Base-by-base conservation (phyloP, 75 land plant genomes). In the Pinus albicaulis region DNA sequence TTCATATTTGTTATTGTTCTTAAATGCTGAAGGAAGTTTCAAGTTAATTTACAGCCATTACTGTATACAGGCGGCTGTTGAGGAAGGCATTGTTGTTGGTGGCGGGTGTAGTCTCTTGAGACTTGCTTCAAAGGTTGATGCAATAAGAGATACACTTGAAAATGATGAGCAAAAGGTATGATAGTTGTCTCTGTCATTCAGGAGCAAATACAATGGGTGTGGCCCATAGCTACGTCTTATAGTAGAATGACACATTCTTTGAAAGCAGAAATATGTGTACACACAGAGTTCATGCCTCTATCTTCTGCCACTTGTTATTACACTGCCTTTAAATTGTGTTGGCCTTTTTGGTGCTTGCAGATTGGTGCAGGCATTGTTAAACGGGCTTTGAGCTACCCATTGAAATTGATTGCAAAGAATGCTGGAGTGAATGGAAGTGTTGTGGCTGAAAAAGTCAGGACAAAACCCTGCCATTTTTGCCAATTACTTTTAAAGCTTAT, bases 71-170 rank as follows among this genome's bases (percentile, higher is more conserved):
- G 98, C 98, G 23, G 96, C 97, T 57, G 95, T 95, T 58, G 98
- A 95, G 59, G 98, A 95, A 87, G 98, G 98, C 63, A 86, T 95
- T 74, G 98, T 95, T 20, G 89, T 93, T 74, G 98, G 98, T 71
- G 98, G 98, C 55, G 96, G 98, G 16, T 90, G 93, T 66, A 75
- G 87, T 63, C 82, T 95, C 22, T 68, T 95, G 56, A 86, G 98
- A 79, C 80, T 95, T 28, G 91, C 98, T 31, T 23, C 64, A 25
- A 95, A 91, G 80, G 89, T 78, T 76, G 79, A 78, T 26, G 79
- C 56, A 0, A 71, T 72, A 19, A 78, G 55, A 41, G 80, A 17
- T 17, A 78, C 78, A 48, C 52, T 73, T 26, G 62, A 57, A 24
- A 58, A 73, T 59, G 22, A 74, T 56, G 80, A 78, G 60, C 60